These are phyloP conservation scores for Amniculicola lignicola DNA, from an alignment of 495 filamentous ascomycete genomes.

Conservation along the genomic window DNA sequence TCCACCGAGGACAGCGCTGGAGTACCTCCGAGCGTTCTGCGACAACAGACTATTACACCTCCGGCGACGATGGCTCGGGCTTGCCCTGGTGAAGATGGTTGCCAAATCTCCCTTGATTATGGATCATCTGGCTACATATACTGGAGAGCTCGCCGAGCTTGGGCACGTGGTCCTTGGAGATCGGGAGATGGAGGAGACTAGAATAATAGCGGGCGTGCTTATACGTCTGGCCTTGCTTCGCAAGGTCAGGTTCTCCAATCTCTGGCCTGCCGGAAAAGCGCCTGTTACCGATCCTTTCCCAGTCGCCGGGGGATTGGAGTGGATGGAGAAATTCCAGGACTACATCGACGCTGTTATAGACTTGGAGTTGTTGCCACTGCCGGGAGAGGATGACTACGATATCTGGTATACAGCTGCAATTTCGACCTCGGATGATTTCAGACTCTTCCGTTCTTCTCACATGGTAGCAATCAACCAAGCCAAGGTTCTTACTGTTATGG, in stretches of 20 bases:
- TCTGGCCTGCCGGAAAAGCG: constrained; percentile 21
- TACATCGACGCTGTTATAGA: constrained; percentile 18
- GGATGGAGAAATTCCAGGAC: constrained; percentile 24
- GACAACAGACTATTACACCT: background rate
- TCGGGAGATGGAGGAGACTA: constrained; percentile 23
- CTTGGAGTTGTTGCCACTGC: background rate
- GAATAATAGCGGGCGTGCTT: constrained; percentile 25
- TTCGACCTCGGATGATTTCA: constrained; percentile 13
- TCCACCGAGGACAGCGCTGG: background rate
- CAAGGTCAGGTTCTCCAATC: constrained; percentile 6
- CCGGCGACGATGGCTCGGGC: constrained; percentile 4
- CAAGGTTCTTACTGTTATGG: constrained; percentile 1
- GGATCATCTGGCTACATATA: background rate
- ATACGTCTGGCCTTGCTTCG: constrained; percentile 13
- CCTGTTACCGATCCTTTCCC: constrained; percentile 21
- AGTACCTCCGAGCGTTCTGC: constrained; percentile 9
- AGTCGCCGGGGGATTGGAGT: background rate
- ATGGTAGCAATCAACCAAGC: background rate
- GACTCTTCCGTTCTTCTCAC: constrained; percentile 1
- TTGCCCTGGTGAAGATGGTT: constrained; percentile 14
- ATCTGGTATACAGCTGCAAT: constrained; percentile 13
- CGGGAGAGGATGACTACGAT: background rate
- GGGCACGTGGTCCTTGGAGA: constrained; percentile 12
- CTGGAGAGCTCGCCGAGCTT: constrained; percentile 1
- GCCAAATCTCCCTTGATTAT: background rate